Conservation (phyloP, 176 grass and related monocot genomes). For the Aegilops tauschii region DNA sequence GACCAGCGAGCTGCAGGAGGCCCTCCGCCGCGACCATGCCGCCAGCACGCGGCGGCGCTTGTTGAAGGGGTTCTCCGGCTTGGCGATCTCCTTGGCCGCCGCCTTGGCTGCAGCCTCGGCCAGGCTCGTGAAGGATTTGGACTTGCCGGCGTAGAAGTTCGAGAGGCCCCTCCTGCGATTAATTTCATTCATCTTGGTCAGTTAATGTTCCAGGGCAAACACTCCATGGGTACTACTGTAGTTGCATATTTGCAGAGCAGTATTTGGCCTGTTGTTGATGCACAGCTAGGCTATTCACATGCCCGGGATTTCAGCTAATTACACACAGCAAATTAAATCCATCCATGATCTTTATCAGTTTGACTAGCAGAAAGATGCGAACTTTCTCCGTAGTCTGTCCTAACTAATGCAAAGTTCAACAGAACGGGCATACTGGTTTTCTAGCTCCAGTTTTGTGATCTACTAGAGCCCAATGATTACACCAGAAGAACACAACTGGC, state of each 20-base stretch:
- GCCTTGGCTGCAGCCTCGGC: constrained; percentile 49
- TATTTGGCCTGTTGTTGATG: background rate
- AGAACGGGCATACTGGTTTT: background rate
- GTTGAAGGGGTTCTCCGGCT: constrained; percentile 94
- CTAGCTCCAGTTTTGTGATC: background rate
- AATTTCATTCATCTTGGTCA: background rate
- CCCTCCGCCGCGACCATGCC: constrained; percentile 44
- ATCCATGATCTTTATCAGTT: background rate
- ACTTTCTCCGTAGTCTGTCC: background rate
- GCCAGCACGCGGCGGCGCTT: constrained; percentile 62
- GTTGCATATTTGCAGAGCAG: background rate
- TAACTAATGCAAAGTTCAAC: background rate
- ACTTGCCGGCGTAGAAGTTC: constrained; percentile 85
- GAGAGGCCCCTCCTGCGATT: constrained; percentile 59
- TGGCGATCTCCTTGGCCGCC: constrained; percentile 57
- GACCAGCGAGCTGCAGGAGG: constrained; percentile 66
- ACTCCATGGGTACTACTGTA: background rate
- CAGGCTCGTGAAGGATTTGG: constrained; percentile 78
- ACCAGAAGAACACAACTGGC: background rate
- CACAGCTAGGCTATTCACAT: background rate
- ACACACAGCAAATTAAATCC: background rate
- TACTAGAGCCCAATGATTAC: background rate
- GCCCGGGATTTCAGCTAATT: background rate
- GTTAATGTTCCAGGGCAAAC: background rate
- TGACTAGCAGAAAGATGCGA: background rate